Evolutionary conservation across 2,329 filamentous ascomycete species (phyloP), one percentile per base, ranked within the genome.

Genomic region (Phoma sp.): DNA sequence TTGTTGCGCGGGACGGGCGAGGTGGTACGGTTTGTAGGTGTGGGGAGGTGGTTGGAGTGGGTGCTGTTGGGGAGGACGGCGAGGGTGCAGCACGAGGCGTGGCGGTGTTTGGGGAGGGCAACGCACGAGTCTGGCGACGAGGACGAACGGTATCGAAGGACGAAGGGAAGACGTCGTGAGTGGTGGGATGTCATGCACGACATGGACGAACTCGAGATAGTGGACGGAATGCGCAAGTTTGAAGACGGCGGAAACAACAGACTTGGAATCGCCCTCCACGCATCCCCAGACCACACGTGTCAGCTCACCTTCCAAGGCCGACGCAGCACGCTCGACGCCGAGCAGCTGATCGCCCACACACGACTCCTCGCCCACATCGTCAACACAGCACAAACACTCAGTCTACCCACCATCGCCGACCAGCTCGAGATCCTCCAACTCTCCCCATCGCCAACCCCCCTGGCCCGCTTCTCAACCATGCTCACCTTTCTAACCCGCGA

Each of bases 31-130:
- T 45, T 46, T 31, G 41, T 24, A 4, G 19, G 41, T 1, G 21
- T 35, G 21, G 27, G 50, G 33, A 22, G 50, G 22, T 53, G 50
- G 50, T 19, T 41, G n/a, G 50, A 47, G 24, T 31, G 43, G 17
- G 5, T 29, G 31, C 8, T 40, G 10, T n/a, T 43, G 50, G 17
- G 36, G 31, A 22, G 17, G 15, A 22, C 24, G 31, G 24, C 36
- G 13, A 17, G 6, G 37, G 17, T 25, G 37, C 33, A 25, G 37
- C 46, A 10, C 8, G 29, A 32, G 6, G 19, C 13, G 13, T 21
- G 6, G 25, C 19, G 22, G 15, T 8, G n/a, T 15, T n/a, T 33
- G 17, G 35, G 6, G 6, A 12, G 21, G 21, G 35, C 5, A 8
- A 19, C 6, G 6, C 35, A 37, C 2, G 22, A 17, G 22, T 1